Percentiles rank a stretch among this genome's conserved stretches.
Conservation (phyloP, 805 yeast genomes). For the Metschnikowia baotianmanensis region DNA sequence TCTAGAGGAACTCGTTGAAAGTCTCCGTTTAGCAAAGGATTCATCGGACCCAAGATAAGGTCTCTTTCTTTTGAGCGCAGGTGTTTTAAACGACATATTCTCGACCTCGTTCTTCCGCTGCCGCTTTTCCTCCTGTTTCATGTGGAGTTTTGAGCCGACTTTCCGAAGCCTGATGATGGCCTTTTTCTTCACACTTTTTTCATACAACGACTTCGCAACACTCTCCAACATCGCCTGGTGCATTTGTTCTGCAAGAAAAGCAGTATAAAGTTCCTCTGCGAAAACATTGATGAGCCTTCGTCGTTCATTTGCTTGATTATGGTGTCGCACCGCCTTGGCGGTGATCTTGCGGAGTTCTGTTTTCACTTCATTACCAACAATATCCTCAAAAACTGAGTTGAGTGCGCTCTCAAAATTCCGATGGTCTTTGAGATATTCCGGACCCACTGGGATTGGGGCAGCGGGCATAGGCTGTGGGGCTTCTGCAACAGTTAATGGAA, state of each 20-base stretch:
- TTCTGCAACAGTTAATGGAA: not conserved
- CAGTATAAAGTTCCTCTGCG: slow-evolving; percentile 52
- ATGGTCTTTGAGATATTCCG: slow-evolving; percentile 18
- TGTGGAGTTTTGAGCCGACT: slow-evolving; percentile 23
- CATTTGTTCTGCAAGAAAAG: slow-evolving; percentile 59
- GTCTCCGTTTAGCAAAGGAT: slow-evolving; percentile 1
- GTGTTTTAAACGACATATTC: slow-evolving; percentile 22
- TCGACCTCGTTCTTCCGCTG: slow-evolving; percentile 35
- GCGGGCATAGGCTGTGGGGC: not conserved
- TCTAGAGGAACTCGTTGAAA: not conserved
- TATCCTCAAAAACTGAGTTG: slow-evolving; percentile 17
- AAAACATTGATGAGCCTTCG: slow-evolving; percentile 33
- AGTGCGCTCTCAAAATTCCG: slow-evolving; percentile 31
- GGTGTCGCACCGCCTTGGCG: slow-evolving; percentile 24
- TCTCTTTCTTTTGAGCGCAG: slow-evolving; percentile 20
- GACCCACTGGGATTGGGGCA: not conserved
- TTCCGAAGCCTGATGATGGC: slow-evolving; percentile 31
- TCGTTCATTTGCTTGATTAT: slow-evolving; percentile 23
- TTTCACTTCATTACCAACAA: slow-evolving; percentile 24
- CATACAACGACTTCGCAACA: slow-evolving; percentile 44
- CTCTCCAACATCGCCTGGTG: slow-evolving; percentile 42
- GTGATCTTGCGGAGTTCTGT: slow-evolving; percentile 26
- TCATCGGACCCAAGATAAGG: not conserved
- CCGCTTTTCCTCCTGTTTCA: slow-evolving; percentile 26
- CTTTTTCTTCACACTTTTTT: slow-evolving; percentile 27